These are phyloP conservation scores for Drosera capensis DNA, from an alignment of 148 eudicot genomes.

Conservation along the genomic window DNA sequence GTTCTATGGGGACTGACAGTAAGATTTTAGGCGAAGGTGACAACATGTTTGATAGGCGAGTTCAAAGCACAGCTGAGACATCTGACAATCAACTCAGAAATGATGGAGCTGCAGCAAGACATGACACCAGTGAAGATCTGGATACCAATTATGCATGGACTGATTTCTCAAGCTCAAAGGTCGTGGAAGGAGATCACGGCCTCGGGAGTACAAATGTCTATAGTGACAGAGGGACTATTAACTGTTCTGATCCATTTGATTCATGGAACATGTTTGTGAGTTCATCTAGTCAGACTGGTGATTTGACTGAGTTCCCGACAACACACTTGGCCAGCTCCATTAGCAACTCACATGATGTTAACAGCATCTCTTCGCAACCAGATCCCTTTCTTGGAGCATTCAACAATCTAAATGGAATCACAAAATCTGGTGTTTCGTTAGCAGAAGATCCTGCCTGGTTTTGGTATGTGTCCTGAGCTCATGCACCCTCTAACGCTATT, in stretches of 20 bases:
- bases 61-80: background rate
- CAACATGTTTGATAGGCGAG: background rate
- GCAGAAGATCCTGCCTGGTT: conserved; percentile 21
- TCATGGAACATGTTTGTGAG: conserved; percentile 22
- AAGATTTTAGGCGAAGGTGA: background rate
- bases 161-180: conserved; percentile 22
- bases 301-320: conserved; percentile 6
- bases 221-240: conserved; percentile 8
- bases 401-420: conserved; percentile 13
- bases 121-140: background rate
- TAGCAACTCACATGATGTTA: conserved; percentile 18
- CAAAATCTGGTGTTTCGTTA: conserved; percentile 11
- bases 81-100: background rate
- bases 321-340: conserved; percentile 18
- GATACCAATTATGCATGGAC: conserved; percentile 18
- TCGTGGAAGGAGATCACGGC: background rate
- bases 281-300: conserved; percentile 11
- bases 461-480: conserved; percentile 27
- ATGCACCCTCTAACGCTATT: background rate
- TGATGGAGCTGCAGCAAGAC: background rate
- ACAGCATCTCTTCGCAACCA: conserved; percentile 23
- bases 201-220: conserved; percentile 6
- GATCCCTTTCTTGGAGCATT: conserved; percentile 22
- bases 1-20: background rate
- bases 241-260: conserved; percentile 17